Conservation (phyloP, 2,329 filamentous ascomycete species). For the Cladosporium sp. region DNA sequence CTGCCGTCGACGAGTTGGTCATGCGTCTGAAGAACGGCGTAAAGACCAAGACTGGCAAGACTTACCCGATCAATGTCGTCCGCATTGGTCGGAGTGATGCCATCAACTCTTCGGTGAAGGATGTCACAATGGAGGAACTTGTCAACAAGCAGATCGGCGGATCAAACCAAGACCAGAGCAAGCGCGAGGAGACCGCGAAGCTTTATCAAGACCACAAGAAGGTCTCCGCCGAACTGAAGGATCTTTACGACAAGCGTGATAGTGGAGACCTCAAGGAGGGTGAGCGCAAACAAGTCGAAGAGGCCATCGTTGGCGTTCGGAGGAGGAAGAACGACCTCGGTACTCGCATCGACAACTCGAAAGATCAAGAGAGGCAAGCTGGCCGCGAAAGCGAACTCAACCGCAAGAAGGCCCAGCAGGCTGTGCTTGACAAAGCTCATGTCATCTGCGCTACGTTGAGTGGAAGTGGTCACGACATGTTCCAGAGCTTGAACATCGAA, state of each 20-base stretch:
- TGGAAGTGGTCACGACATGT: slow-evolving; percentile 96
- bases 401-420: slow-evolving; percentile 80
- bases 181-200: slow-evolving; percentile 58
- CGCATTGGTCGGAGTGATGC: slow-evolving; percentile 89
- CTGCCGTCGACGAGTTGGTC: slow-evolving; percentile 93
- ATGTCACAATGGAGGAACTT: slow-evolving; percentile 91
- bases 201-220: slow-evolving; percentile 70
- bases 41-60: slow-evolving; percentile 71
- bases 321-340: slow-evolving; percentile 75
- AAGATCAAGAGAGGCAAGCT: slow-evolving; percentile 80
- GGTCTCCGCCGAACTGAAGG: slow-evolving; percentile 65
- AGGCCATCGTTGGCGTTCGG: slow-evolving; percentile 77
- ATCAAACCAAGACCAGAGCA: slow-evolving; percentile 41
- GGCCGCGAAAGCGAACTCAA: slow-evolving; percentile 84
- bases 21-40: slow-evolving; percentile 87
- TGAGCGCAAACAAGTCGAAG: slow-evolving; percentile 67
- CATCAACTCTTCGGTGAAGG: slow-evolving; percentile 84
- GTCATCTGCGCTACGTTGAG: slow-evolving; percentile 94
- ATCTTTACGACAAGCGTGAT: slow-evolving; percentile 70
- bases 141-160: slow-evolving; percentile 69
- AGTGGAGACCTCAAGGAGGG: slow-evolving; percentile 50
- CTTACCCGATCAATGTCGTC: slow-evolving; percentile 79
- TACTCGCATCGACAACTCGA: slow-evolving; percentile 80
- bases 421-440: slow-evolving; percentile 86
- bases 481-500: slow-evolving; percentile 89